Percentiles rank a stretch among this genome's conserved stretches.
Evolutionary conservation across 1,284 basidiomycete genomes (phyloP).

Genomic region (Tilletia indica): DNA sequence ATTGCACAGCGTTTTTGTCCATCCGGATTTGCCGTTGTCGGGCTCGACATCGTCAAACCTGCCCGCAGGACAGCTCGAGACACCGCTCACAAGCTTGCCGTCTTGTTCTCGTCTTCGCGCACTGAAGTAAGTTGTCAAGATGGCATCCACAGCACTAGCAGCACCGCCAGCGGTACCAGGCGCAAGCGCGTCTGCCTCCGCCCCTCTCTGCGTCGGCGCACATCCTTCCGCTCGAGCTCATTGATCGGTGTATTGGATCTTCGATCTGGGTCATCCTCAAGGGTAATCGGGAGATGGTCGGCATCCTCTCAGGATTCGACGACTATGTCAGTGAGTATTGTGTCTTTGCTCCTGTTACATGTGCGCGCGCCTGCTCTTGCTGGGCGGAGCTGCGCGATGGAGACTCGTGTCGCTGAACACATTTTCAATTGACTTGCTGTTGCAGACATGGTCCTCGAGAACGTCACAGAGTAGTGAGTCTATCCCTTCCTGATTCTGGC

Average conservation of each 20-base stretch:
- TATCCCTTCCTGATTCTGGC: background rate
- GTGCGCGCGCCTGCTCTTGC: background rate
- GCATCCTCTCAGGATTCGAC: slow-evolving; percentile 93
- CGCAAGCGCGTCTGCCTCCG: slow-evolving; percentile 17
- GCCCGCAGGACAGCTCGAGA: too few species aligned
- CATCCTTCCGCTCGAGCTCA: slow-evolving; percentile 54
- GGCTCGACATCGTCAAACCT: too few species aligned
- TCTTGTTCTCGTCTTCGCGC: too few species aligned
- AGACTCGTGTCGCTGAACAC: background rate
- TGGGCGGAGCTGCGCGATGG: too few species aligned
- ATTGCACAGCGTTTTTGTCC: too few species aligned
- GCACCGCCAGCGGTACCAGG: slow-evolving; percentile 3
- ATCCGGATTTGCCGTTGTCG: too few species aligned
- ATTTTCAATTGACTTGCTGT: background rate
- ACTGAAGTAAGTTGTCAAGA: background rate
- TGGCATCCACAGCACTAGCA: slow-evolving; percentile 10
- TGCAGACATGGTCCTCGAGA: slow-evolving; percentile 93
- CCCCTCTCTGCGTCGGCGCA: slow-evolving; percentile 33
- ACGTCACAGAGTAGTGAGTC: slow-evolving; percentile 89
- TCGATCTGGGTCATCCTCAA: slow-evolving; percentile 57
- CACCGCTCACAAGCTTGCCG: too few species aligned
- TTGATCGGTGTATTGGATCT: slow-evolving; percentile 56
- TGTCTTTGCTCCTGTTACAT: background rate
- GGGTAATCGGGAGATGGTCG: slow-evolving; percentile 62
- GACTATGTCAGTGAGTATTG: slow-evolving; percentile 94